Percentiles rank a stretch among this genome's conserved stretches.
Evolutionary conservation across 331 rosid genomes (phyloP).

Genomic region (Malus hybrid): DNA sequence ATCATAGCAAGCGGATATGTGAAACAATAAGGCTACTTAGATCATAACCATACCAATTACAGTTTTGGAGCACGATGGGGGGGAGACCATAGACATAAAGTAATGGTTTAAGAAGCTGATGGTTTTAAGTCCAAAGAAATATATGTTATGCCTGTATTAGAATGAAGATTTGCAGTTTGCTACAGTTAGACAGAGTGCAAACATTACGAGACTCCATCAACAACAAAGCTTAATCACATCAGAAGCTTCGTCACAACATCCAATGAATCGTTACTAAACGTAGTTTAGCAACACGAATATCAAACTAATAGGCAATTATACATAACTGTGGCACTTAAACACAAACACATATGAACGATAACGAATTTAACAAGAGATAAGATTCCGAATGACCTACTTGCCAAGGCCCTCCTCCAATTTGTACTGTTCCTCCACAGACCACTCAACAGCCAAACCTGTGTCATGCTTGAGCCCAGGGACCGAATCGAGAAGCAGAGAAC

Average conservation of each 20-base stretch:
- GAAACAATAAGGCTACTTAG: neutral
- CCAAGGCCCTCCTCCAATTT: constrained; percentile 80
- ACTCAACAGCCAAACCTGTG: constrained; percentile 84
- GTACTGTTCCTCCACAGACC: constrained; percentile 91
- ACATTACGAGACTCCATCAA: neutral
- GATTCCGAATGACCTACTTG: constrained; percentile 43
- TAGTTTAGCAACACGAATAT: neutral
- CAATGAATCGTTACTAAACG: neutral
- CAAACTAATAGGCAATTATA: neutral
- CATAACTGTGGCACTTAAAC: neutral
- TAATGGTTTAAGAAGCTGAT: constrained; percentile 4
- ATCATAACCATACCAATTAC: neutral
- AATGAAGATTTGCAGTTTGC: neutral
- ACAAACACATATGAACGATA: neutral
- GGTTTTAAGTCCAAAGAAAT: neutral
- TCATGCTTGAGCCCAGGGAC: constrained; percentile 91
- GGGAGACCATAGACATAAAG: neutral
- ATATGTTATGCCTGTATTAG: neutral
- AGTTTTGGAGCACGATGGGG: neutral
- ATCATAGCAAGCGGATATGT: neutral
- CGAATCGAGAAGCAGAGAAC: constrained; percentile 70
- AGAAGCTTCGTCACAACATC: neutral
- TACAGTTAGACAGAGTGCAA: neutral
- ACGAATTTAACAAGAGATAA: neutral
- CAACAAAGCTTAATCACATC: neutral